Base-by-base conservation (phyloP, 2,329 filamentous ascomycete species). In the Paramyrothecium roridum region DNA sequence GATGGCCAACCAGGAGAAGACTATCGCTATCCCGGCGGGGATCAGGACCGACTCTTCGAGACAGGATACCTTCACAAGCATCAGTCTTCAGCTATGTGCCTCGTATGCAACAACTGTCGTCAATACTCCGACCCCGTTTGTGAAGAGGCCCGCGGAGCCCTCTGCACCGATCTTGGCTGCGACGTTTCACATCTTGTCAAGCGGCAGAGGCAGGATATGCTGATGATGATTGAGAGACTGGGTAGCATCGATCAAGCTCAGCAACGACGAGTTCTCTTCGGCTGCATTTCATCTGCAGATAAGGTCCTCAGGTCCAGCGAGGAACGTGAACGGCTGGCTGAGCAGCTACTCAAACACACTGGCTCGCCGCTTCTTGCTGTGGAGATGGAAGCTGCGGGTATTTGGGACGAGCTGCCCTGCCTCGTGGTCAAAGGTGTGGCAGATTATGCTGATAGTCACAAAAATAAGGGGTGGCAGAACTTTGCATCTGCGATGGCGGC, bases 301-400 rank as follows among this genome's bases (percentile, higher is more conserved):
- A 48, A 16, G 3, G 46, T 48, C 12, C 46, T 48, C 20, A 48
- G 4, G 22, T 48, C 46, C 7, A 20, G 46, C n/a, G 46, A 48
- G 20, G 8, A 48, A 16, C 46, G 46, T 19, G 46, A 48, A 13
- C 6, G 8, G 20, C n/a, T 48, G 20, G 46, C 46, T 16, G 20
- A 48, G 46, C 7, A 23, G 4, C 46, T 48, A 6, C 12, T 20
- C 12, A 13, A 48, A 23, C 17, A 19, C 19, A 48, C 16, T 20
- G 20, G 46, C 20, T 13, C 22, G 11, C 46, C 46, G 20, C 16
- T 48, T 3, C 46, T 48, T 16, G 46, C 8, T 50, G 52, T 50
- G 13, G 52, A 53, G n/a, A 53, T 53, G 52, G 52, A 53, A 48
- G 45, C 11, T 8, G 52, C 45, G 8, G 52, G 52, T 8, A 21